Evolutionary conservation across 768 basidiomycete genomes (phyloP), one percentile per base, ranked within the genome.

Genomic region (Amanita phalloides): DNA sequence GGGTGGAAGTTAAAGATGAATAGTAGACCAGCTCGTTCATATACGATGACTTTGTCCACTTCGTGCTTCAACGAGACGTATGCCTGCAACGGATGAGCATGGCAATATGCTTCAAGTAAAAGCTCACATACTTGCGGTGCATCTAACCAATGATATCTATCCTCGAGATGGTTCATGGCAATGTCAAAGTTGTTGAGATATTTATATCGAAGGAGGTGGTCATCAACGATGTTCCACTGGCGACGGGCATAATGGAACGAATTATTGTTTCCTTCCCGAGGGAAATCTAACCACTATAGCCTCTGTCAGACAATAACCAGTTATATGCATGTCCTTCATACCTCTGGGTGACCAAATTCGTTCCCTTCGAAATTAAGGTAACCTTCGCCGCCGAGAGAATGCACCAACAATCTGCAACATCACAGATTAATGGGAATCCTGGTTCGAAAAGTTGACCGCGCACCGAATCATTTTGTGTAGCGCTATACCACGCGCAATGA

Each of bases 1-100:
- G 90, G 84, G 71, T 97, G 84, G 77, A 98, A 95, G 70, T 99
- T 98, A 79, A 96, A 98, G 59, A 98, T 75, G 72, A 97, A 99
- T 42, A 99, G 69, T 39, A 98, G 75, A 30, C 90, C 88, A 17
- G 88, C 93, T 48, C 96, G 86, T 72, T 99, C 96, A 63, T 81
- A 97, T 5, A 89, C 92, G 61, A 98, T 72, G 56, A 95, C 77
- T 71, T 97, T 98, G 76, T 98, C 96, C 8, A 54, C 66, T 66
- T 98, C 92, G 63, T 98, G 75, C 71, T 96, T 98, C 56, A 99
- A 77, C 21, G 94, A 97, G 33, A 98, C 84, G 59, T 90, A 91
- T 4, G 89, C 94, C 81, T 92, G 71, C 20, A 37, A 37, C 21
- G 43, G 53, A 44, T 53, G 39, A 45, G 47, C 51, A 58, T 49